phyloP scores from a whole-genome alignment of 441 rosid species.

The Omphalea diandra region DNA sequence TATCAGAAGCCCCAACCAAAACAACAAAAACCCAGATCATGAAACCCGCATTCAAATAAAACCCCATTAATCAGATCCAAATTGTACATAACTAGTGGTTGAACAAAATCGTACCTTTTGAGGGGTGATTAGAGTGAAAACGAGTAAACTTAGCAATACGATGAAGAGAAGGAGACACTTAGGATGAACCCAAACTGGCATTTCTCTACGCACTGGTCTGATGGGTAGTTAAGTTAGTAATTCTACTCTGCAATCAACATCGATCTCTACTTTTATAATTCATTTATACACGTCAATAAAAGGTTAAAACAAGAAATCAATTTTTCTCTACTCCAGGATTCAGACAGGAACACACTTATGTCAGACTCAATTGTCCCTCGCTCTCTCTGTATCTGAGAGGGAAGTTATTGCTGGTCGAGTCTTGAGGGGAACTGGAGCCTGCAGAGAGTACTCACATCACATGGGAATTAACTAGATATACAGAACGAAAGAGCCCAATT shows the following conservation, averaged over 20 bases:
- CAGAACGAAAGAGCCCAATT: no score
- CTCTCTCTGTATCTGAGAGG: no score
- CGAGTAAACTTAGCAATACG: conserved; percentile 44
- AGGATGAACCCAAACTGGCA: conserved; percentile 57
- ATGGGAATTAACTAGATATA: no score
- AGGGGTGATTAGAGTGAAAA: conserved; percentile 45
- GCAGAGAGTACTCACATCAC: no score
- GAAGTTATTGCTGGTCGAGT: no score
- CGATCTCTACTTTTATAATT: neutral
- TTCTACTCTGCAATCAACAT: conserved; percentile 4
- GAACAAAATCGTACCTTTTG: conserved; percentile 37
- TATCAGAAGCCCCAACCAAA: neutral
- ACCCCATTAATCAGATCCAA: conserved; percentile 30
- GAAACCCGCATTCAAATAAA: conserved; percentile 9
- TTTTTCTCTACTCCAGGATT: no score
- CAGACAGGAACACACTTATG: no score
- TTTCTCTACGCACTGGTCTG: conserved; percentile 51
- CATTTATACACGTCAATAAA: no score
- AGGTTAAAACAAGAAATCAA: no score
- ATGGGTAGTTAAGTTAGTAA: neutral
- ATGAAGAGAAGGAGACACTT: conserved; percentile 54
- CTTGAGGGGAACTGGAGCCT: no score
- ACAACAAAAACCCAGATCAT: neutral
- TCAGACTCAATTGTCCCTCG: no score
- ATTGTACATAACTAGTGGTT: neutral